Evolutionary conservation across 805 yeast species (phyloP).

Genomic region (Huiozyma sinensis): DNA sequence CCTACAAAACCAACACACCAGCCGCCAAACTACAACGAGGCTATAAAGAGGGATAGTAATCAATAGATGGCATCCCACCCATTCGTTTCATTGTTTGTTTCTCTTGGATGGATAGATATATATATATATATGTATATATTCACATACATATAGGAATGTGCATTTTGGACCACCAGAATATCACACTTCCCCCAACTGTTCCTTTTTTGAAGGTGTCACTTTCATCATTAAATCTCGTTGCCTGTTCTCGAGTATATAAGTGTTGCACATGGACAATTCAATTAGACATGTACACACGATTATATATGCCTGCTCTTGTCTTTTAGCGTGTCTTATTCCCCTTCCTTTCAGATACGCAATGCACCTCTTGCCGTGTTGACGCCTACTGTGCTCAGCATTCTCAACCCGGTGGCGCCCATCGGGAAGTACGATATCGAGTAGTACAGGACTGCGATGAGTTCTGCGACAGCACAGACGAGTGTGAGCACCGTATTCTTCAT

Average conservation of each 20-base stretch:
- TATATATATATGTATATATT: too few relatives aligned
- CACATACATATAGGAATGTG: too few relatives aligned
- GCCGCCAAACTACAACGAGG: conserved; percentile 29
- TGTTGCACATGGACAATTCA: neutral
- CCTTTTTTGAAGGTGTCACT: neutral
- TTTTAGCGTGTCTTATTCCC: too few relatives aligned
- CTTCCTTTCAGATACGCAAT: conserved; percentile 19
- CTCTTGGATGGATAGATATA: neutral
- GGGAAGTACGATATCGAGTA: conserved; percentile 92
- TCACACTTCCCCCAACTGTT: too few relatives aligned
- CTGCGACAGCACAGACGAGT: conserved; percentile 60
- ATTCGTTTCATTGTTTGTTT: neutral
- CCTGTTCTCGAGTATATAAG: neutral
- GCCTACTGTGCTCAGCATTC: conserved; percentile 47
- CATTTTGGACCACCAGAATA: too few relatives aligned
- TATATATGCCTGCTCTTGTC: neutral
- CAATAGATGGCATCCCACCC: neutral
- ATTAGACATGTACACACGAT: neutral
- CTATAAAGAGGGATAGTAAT: neutral
- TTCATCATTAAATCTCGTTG: neutral
- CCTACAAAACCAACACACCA: conserved; percentile 6
- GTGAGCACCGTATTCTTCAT: conserved; percentile 64
- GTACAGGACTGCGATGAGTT: conserved; percentile 78
- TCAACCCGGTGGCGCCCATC: conserved; percentile 73
- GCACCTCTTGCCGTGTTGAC: conserved; percentile 41